Evolutionary conservation across 129 eudicot genomes (phyloP), one percentile per base, ranked within the genome.

Genomic region (Lonicera japonica): DNA sequence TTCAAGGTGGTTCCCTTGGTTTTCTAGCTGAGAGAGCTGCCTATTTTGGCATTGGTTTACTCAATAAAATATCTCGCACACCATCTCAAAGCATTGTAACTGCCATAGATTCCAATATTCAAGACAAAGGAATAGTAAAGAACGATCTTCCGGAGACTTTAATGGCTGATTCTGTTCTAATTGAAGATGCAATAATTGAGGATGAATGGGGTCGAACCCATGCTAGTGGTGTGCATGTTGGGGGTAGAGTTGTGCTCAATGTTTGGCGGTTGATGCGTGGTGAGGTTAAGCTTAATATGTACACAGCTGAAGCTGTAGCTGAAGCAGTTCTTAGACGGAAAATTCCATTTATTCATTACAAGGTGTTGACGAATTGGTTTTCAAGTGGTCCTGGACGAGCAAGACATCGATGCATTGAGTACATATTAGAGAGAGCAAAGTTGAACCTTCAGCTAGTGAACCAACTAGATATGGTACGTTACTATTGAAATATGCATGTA

Each of bases 131-230:
- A 74, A 73, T 38, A 13, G 29, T 21, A 25, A 63, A 50, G 60
- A 81, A 77, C 36, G 70, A 75, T 36, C 52, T 55, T 63, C 63
- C 80, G 21, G 85, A 79, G 66, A 65, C 82, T 5, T 53, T 63
- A 40, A 53, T 65, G 64, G 58, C 79, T 68, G 90, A 87, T 50
- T 56, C 72, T 17, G 79, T 70, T 58, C 53, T 36, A 29, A 72
- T 58, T 60, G 82, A 74, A 29, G 82, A 78, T 55, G 57, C 80
- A 41, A 67, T 92, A 55, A 85, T 88, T 71, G 96, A 92, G 78
- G 99, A 92, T 67, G 99, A 88, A 55, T 92, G 99, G 99, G 96
- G 96, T 5, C 77, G 99, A 74, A 92, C 99, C 58, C 96, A 92
- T 79, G 99, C 96, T 34, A 92, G 96, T 70, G 99, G 96, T 58